Evolutionary conservation across 306 rosid species (phyloP), one percentile per base, ranked within the genome.

Genomic region (Phaseolus lunatus): DNA sequence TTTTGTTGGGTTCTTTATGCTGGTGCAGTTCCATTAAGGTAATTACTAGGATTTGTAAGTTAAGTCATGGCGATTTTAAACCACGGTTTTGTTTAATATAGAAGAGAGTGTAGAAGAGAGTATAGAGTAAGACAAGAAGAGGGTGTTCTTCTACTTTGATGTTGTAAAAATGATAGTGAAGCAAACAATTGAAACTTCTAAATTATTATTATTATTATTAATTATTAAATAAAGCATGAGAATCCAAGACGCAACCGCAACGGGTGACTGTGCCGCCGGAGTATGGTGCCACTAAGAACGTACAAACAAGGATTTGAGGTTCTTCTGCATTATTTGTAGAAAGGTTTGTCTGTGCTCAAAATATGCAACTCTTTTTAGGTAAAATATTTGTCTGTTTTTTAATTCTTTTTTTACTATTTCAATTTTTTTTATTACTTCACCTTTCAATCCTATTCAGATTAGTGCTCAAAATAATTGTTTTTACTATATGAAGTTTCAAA

Each of bases 11-110:
- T 4, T 57, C 64, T 2, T 13, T 66, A 13, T 69, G 61, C 15
- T 76, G 77, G 7, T n/a, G 43, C 9, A 2, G 44, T 75, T 47
- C 84, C 87, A 72, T 78, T 79, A 23, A 27, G 48, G 29, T 39
- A 43, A 29, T 66, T 57, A 5, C 12, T 73, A 9, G 39, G 63
- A 44, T 67, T 49, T 31, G 8, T 35, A 15, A 58, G 20, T 74
- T 2, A 45, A 48, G n/a, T 14, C 39, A 26, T 5, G 69, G 56
- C 58, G 48, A 53, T 52, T 9, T 58, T 63, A 52, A 27, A 49
- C 9, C 22, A 20, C 50, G 11, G 23, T 43, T 54, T 35, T 22
- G 72, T 24, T 18, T 12, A 78, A 26, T 33, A 7, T 16, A 77
- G 24, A 43, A 43, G 53, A 29, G 9, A 8, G 45, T 14, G 33